These are phyloP conservation scores for Pseudogymnoascus sp. DNA, from an alignment of 2,329 filamentous ascomycete genomes.

Conservation along the genomic window DNA sequence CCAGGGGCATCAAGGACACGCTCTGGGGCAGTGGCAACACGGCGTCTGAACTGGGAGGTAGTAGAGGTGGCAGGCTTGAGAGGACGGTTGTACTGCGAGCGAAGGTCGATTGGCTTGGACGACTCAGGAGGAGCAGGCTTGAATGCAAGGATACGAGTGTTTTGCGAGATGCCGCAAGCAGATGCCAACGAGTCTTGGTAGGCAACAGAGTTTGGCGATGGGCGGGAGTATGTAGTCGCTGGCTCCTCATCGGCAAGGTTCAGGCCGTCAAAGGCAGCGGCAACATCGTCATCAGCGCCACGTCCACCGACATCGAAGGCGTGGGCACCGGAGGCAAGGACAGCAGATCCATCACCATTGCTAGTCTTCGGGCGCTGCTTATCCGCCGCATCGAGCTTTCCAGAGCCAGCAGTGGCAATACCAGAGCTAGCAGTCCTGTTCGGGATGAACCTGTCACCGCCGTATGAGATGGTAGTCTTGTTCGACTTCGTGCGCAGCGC, in stretches of 20 bases:
- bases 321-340: conserved; percentile 61
- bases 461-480: conserved; percentile 75
- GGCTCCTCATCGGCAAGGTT: conserved; percentile 62
- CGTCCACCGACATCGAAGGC: conserved; percentile 56
- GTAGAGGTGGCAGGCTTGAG: conserved; percentile 67
- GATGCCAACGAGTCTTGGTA: conserved; percentile 87
- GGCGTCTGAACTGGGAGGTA: conserved; percentile 80
- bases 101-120: conserved; percentile 93
- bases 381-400: conserved; percentile 69
- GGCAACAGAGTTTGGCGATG: conserved; percentile 77
- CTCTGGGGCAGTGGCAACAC: conserved; percentile 89
- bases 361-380: conserved; percentile 66
- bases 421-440: conserved; percentile 87
- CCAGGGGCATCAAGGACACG: conserved; percentile 93
- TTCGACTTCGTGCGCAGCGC: conserved; percentile 44
- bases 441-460: conserved; percentile 89
- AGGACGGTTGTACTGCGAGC: conserved; percentile 95
- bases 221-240: conserved; percentile 59
- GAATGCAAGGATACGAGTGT: conserved; percentile 93
- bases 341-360: conserved; percentile 60
- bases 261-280: conserved; percentile 70
- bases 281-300: conserved; percentile 62
- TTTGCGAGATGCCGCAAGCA: conserved; percentile 86
- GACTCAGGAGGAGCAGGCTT: conserved; percentile 98
- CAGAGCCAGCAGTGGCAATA: conserved; percentile 69